These are phyloP conservation scores for Candida tropicalis DNA, from an alignment of 1,139 yeast genomes.

Conservation along the genomic window DNA sequence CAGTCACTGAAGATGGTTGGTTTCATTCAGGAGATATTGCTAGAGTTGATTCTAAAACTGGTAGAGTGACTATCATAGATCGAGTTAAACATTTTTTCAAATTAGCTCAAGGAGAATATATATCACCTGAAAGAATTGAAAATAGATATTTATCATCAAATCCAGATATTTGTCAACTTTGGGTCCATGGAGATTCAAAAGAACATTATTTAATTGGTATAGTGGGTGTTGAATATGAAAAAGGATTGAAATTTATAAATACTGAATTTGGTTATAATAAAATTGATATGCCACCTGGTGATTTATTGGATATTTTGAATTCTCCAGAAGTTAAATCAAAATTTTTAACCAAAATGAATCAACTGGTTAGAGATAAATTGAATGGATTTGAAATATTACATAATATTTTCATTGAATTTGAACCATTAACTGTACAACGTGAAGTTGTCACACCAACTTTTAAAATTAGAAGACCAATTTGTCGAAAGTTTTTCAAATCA, in stretches of 20 bases:
- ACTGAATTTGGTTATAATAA: conserved; percentile 20
- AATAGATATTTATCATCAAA: conserved; percentile 32
- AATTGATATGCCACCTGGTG: conserved; percentile 18
- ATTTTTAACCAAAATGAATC: conserved; percentile 28
- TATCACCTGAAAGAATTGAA: conserved; percentile 41
- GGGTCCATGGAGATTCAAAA: conserved; percentile 57
- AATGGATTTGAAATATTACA: conserved; percentile 36
- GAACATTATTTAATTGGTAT: conserved; percentile 61
- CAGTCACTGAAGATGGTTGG: conserved; percentile 32
- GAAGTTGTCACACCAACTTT: conserved; percentile 45
- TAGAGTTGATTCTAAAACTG: conserved; percentile 25
- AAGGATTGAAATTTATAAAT: conserved; percentile 23
- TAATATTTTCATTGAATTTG: conserved; percentile 35
- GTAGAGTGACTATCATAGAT: conserved; percentile 35
- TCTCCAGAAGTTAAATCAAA: conserved; percentile 25
- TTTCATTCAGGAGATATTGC: conserved; percentile 44
- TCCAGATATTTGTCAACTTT: conserved; percentile 31
- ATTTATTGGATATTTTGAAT: conserved; percentile 28
- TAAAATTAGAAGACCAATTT: conserved; percentile 36
- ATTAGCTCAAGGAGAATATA: conserved; percentile 41
- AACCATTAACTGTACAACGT: conserved; percentile 40
- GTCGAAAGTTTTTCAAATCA: conserved; percentile 42
- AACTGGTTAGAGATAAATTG: conserved; percentile 24
- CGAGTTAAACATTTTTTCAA: conserved; percentile 45
- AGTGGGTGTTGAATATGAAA: conserved; percentile 48